Conservation (phyloP, 495 filamentous ascomycete genomes). For the Trichoderma virens region DNA sequence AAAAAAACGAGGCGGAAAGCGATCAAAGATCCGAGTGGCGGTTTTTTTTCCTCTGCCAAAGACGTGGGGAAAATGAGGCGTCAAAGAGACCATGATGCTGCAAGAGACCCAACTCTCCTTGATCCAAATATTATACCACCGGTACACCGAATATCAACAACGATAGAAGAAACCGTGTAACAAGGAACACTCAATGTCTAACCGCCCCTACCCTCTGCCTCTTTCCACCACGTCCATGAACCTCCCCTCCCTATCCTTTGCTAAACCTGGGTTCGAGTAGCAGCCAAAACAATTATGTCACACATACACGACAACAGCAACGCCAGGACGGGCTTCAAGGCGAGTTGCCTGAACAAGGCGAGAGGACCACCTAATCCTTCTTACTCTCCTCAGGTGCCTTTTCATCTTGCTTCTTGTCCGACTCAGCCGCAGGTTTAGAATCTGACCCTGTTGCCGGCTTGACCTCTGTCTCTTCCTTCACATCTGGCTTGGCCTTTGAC, state of each 20-base stretch:
- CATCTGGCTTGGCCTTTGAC: slow-evolving; percentile 25
- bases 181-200: slow-evolving; percentile 4
- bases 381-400: slow-evolving; percentile 7
- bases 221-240: neutral
- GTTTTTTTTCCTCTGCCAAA: neutral
- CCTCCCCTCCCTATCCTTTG: neutral
- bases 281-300: neutral
- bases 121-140: slow-evolving; percentile 9
- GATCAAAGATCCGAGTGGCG: neutral
- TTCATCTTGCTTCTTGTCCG: slow-evolving; percentile 12
- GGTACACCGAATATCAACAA: slow-evolving; percentile 8
- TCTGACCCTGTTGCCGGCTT: slow-evolving; percentile 6
- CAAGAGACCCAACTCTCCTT: slow-evolving; percentile 7
- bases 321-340: neutral
- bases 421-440: neutral
- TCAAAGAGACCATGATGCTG: neutral
- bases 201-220: neutral
- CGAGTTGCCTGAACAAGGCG: neutral
- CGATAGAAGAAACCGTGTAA: slow-evolving; percentile 5
- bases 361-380: slow-evolving; percentile 12
- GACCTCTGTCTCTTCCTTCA: slow-evolving; percentile 22
- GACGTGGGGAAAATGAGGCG: neutral
- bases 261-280: neutral
- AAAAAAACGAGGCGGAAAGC: neutral
- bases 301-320: neutral